A percentile compares a stretch with the other conserved stretches of the same genome.
Conservation (phyloP, 345 rosid species). For the Streptanthus diversifolius region DNA sequence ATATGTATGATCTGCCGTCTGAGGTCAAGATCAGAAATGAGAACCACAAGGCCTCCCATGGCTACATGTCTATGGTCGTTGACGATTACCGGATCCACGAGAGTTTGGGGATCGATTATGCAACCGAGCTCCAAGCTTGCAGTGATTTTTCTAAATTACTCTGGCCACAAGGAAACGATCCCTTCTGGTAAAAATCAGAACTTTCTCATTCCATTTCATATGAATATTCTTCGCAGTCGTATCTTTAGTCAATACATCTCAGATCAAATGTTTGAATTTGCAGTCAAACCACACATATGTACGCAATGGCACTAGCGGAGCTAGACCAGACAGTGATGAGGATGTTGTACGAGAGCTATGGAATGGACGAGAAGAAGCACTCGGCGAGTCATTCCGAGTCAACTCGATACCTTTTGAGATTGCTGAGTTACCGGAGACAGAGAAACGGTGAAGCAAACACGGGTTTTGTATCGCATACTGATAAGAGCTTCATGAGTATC, state of each 20-base stretch:
- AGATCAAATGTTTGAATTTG: neutral
- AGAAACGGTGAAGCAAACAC: constrained; percentile 36
- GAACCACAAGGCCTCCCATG: constrained; percentile 54
- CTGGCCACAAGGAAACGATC: constrained; percentile 67
- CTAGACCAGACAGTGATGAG: constrained; percentile 47
- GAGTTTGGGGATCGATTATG: constrained; percentile 63
- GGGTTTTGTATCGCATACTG: constrained; percentile 51
- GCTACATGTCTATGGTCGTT: constrained; percentile 62
- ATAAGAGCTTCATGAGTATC: constrained; percentile 55
- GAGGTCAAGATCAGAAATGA: constrained; percentile 54
- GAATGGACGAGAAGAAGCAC: constrained; percentile 37
- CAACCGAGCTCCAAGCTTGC: constrained; percentile 41
- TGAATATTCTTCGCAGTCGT: neutral
- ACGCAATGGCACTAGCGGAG: constrained; percentile 41
- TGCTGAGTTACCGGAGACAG: constrained; percentile 44
- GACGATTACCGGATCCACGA: constrained; percentile 60
- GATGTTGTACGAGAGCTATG: constrained; percentile 65
- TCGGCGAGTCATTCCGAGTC: constrained; percentile 37
- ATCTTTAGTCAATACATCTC: neutral
- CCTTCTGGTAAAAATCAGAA: constrained; percentile 43
- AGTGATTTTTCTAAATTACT: constrained; percentile 49
- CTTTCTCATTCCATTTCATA: neutral
- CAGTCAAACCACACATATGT: constrained; percentile 37
- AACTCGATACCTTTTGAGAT: constrained; percentile 47
- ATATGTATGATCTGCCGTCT: constrained; percentile 60